Conservation (phyloP, 768 basidiomycete genomes). For the Postia placenta region DNA sequence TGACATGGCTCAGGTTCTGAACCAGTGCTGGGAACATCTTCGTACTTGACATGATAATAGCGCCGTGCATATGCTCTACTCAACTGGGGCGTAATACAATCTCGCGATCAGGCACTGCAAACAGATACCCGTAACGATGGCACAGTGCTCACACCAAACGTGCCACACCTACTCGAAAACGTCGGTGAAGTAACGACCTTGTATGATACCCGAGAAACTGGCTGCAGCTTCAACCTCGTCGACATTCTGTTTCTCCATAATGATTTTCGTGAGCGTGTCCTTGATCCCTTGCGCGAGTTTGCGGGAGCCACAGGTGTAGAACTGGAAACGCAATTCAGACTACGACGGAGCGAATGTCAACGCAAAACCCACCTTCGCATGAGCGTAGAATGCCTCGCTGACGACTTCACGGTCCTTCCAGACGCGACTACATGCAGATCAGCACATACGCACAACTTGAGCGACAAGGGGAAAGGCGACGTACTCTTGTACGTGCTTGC, state of each 20-base stretch:
- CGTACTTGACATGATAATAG: too few species aligned
- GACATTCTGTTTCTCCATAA: constrained; percentile 17
- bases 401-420: constrained; percentile 32
- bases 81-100: too few species aligned
- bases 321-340: constrained; percentile 13
- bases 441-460: background rate
- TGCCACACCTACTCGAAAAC: constrained; percentile 38
- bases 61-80: too few species aligned
- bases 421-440: constrained; percentile 29
- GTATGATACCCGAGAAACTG: constrained; percentile 24
- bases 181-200: constrained; percentile 36
- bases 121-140: too few species aligned
- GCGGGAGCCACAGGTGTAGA: constrained; percentile 34
- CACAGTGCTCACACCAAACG: too few species aligned
- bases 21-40: too few species aligned
- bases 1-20: too few species aligned
- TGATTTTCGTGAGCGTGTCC: constrained; percentile 27
- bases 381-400: constrained; percentile 21
- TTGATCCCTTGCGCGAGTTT: constrained; percentile 32
- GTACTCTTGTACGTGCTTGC: constrained; percentile 16
- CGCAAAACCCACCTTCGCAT: constrained; percentile 24
- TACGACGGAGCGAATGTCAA: background rate
- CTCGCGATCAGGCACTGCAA: too few species aligned
- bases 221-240: constrained; percentile 16
- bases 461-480: background rate